Evolutionary conservation across 257 asterid genomes (phyloP).

Genomic region (Henckelia pumila): DNA sequence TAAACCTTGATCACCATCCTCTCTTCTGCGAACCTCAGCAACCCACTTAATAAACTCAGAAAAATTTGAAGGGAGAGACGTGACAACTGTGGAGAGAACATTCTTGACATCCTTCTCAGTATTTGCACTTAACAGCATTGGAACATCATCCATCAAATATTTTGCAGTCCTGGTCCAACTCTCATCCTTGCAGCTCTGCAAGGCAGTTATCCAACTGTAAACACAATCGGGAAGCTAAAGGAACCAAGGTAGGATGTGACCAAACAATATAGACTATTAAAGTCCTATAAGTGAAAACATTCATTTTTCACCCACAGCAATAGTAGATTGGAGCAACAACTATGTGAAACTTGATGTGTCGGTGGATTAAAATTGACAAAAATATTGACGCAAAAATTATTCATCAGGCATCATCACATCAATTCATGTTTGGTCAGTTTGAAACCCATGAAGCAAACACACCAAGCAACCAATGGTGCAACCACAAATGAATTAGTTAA

Average conservation of each 20-base stretch:
- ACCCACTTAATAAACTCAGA: slow-evolving; percentile 86
- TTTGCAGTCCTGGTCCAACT: slow-evolving; percentile 81
- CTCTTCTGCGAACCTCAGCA: slow-evolving; percentile 82
- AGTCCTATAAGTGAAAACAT: slow-evolving; percentile 17
- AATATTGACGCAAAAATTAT: not conserved
- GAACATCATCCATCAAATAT: slow-evolving; percentile 84
- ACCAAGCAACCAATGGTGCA: not conserved
- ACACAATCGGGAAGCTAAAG: slow-evolving; percentile 18
- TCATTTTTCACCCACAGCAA: not conserved
- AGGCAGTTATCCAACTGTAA: slow-evolving; percentile 21
- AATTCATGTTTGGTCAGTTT: not conserved
- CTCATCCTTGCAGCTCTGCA: slow-evolving; percentile 95
- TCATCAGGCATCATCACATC: not conserved
- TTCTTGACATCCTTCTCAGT: slow-evolving; percentile 50
- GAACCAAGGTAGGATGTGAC: slow-evolving; percentile 10
- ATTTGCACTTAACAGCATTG: slow-evolving; percentile 56
- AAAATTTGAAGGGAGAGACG: slow-evolving; percentile 74
- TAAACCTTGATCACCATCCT: slow-evolving; percentile 57
- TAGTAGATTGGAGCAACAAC: slow-evolving; percentile 1
- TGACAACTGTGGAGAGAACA: slow-evolving; percentile 58
- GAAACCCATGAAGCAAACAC: not conserved
- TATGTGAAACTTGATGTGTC: not conserved
- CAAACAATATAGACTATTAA: not conserved
- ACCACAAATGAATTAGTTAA: not conserved
- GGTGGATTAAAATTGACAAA: not conserved